Evolutionary conservation across 1,284 basidiomycete genomes (phyloP).

Genomic region (Pterula multifida): DNA sequence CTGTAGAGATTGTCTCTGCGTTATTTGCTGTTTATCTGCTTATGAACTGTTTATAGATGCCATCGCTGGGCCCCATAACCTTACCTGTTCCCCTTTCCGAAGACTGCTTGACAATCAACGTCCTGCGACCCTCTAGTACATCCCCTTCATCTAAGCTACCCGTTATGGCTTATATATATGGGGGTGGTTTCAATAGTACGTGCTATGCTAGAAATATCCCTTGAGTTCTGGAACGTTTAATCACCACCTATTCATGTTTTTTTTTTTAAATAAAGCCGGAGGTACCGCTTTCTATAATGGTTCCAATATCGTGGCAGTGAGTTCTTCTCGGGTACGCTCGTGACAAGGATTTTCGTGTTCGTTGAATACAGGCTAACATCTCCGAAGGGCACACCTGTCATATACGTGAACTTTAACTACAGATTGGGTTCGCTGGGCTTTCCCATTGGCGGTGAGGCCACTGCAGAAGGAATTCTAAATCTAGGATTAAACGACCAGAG

Average conservation of each 20-base stretch:
- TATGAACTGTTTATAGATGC: neutral
- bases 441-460: constrained; percentile 34
- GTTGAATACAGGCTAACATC: constrained; percentile 1
- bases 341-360: too few relatives aligned
- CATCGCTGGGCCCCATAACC: neutral
- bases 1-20: neutral
- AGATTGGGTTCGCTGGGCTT: constrained; percentile 40
- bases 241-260: constrained; percentile 16
- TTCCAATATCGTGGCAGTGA: constrained; percentile 30
- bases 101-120: constrained; percentile 36
- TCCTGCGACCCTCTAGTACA: constrained; percentile 27
- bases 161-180: constrained; percentile 24
- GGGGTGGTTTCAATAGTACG: constrained; percentile 11
- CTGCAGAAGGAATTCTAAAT: constrained; percentile 25
- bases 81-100: constrained; percentile 19
- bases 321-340: constrained; percentile 24
- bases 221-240: neutral
- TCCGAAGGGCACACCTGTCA: constrained; percentile 32
- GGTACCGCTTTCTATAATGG: constrained; percentile 24
- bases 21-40: neutral
- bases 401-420: constrained; percentile 50
- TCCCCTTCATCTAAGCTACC: constrained; percentile 18
- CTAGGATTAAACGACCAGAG: constrained; percentile 32
- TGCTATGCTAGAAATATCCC: too few relatives aligned
- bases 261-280: constrained; percentile 25